These are phyloP conservation scores for Chrysanthemum lavandulifolium DNA, from an alignment of 129 eudicot species.

Conservation along the genomic window DNA sequence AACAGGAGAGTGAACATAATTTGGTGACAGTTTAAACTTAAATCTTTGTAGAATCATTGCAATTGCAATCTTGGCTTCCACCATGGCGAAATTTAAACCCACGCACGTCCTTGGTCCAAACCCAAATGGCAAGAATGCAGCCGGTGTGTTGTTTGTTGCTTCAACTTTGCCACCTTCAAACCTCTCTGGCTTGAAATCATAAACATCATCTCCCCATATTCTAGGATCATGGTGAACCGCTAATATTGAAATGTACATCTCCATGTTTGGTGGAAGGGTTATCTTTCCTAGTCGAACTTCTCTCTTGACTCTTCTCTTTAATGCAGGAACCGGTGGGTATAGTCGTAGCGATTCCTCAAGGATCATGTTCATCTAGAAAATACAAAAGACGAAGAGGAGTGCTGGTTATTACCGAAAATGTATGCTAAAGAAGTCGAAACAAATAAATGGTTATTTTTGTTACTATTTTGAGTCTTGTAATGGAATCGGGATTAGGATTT, in stretches of 20 bases:
- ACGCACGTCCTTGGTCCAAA: slow-evolving; percentile 76
- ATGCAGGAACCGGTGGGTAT: slow-evolving; percentile 63
- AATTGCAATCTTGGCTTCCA: slow-evolving; percentile 65
- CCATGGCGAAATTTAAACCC: slow-evolving; percentile 56
- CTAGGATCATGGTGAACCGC: slow-evolving; percentile 70
- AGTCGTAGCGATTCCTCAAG: slow-evolving; percentile 69
- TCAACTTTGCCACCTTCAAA: slow-evolving; percentile 61
- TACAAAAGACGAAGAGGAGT: background rate
- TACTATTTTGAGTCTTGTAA: slow-evolving; percentile 59
- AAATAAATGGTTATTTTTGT: slow-evolving; percentile 12
- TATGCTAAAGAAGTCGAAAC: background rate
- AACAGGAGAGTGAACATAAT: slow-evolving; percentile 60
- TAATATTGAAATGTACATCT: slow-evolving; percentile 55
- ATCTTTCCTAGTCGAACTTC: slow-evolving; percentile 47
- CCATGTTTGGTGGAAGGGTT: slow-evolving; percentile 45
- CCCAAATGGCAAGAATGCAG: slow-evolving; percentile 70
- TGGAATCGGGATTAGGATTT: slow-evolving; percentile 54
- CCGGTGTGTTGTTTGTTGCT: slow-evolving; percentile 65
- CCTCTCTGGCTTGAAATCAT: slow-evolving; percentile 63
- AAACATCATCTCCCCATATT: slow-evolving; percentile 80
- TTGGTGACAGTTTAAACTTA: slow-evolving; percentile 52
- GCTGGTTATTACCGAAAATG: background rate
- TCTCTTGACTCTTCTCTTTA: slow-evolving; percentile 46
- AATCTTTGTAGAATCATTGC: slow-evolving; percentile 64
- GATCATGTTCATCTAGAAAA: slow-evolving; percentile 64